A percentile compares a stretch with the other conserved stretches of the same genome.
phyloP scores from a whole-genome alignment of 2,329 filamentous ascomycete species.

The Penicillium rolfsii region DNA sequence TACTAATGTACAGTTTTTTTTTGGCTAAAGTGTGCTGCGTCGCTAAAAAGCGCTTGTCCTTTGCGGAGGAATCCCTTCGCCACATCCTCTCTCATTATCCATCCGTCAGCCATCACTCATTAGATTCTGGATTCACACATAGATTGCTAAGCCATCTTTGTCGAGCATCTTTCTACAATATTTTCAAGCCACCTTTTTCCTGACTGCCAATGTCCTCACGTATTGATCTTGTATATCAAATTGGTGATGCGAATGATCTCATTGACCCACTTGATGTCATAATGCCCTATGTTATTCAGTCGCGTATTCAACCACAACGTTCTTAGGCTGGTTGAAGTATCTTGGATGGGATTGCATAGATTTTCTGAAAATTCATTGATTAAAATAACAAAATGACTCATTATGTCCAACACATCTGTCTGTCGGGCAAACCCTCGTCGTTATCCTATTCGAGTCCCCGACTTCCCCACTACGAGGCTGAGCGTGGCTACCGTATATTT shows the following conservation, averaged over 20 bases:
- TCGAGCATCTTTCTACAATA: not conserved
- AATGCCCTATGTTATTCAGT: conserved; percentile 4
- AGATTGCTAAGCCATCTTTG: not conserved
- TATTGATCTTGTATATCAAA: not conserved
- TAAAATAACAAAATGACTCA: not conserved
- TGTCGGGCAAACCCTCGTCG: not conserved
- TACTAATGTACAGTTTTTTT: not conserved
- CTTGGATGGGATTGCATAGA: no score
- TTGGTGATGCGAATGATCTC: conserved; percentile 5
- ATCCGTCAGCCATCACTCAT: not conserved
- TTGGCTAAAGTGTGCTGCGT: not conserved
- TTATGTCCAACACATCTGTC: not conserved
- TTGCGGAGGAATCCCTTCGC: not conserved
- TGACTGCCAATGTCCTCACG: no score
- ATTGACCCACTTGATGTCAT: conserved; percentile 29
- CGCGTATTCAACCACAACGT: not conserved
- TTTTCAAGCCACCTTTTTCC: no score
- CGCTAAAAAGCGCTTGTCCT: not conserved
- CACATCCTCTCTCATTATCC: not conserved
- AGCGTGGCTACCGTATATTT: not conserved
- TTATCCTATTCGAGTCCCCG: conserved; percentile 21
- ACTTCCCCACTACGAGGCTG: conserved; percentile 17
- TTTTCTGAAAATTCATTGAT: not conserved
- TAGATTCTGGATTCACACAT: not conserved
- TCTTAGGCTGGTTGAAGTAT: not conserved